Percentiles rank a stretch among this genome's conserved stretches.
These are phyloP conservation scores for Symmetrospora coprosmae DNA, from an alignment of 768 basidiomycete species.

Conservation along the genomic window DNA sequence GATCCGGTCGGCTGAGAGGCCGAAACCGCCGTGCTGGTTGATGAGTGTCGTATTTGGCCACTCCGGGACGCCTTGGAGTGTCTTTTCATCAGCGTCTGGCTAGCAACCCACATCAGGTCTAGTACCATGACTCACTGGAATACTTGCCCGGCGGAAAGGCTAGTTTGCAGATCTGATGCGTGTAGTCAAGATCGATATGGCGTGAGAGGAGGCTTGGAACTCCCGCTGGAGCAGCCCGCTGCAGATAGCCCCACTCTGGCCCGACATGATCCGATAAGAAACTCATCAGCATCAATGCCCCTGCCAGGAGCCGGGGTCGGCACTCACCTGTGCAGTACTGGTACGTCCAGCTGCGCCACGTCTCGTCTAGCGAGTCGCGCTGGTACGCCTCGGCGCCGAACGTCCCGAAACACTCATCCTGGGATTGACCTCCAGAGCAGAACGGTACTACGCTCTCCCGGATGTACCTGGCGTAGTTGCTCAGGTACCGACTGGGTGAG, in stretches of 20 bases:
- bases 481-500: slow-evolving; percentile 23
- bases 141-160: slow-evolving; percentile 37
- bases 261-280: slow-evolving; percentile 42
- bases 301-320: not conserved
- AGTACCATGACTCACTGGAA: slow-evolving; percentile 1
- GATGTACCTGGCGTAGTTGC: slow-evolving; percentile 66
- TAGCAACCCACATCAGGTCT: too few relatives aligned
- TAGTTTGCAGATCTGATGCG: slow-evolving; percentile 54
- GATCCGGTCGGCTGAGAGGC: slow-evolving; percentile 6
- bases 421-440: slow-evolving; percentile 45
- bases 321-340: slow-evolving; percentile 43
- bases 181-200: slow-evolving; percentile 57
- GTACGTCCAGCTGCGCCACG: slow-evolving; percentile 78
- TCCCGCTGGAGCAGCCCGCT: slow-evolving; percentile 45
- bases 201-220: slow-evolving; percentile 66
- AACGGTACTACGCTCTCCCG: slow-evolving; percentile 45
- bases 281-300: not conserved
- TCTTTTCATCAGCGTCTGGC: too few relatives aligned
- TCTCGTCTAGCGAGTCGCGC: slow-evolving; percentile 50
- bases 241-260: slow-evolving; percentile 92
- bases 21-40: slow-evolving; percentile 28
- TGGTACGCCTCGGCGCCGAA: slow-evolving; percentile 55
- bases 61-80: slow-evolving; percentile 21
- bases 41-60: slow-evolving; percentile 21
- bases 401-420: slow-evolving; percentile 74